phyloP scores from a whole-genome alignment of 2,329 filamentous ascomycete species.

The Aureobasidium leucospermi region DNA sequence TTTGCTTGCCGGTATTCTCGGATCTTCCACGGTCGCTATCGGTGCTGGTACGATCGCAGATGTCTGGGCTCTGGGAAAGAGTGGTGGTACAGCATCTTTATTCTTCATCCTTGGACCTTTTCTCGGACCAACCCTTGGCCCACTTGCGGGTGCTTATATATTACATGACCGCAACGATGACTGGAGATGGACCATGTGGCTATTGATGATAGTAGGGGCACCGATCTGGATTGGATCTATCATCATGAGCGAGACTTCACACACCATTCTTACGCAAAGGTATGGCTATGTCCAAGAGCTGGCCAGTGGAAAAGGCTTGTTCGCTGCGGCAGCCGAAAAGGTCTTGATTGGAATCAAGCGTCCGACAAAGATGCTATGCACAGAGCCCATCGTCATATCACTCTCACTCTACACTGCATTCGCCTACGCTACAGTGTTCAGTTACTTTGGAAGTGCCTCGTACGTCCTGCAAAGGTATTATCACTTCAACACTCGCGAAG shows the following conservation, averaged over 20 bases:
- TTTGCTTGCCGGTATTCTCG: constrained; percentile 35
- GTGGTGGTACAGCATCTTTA: not conserved
- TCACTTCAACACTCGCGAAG: constrained; percentile 17
- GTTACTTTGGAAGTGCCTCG: constrained; percentile 28
- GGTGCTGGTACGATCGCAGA: constrained; percentile 27
- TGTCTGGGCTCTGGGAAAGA: not conserved
- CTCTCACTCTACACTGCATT: constrained; percentile 27
- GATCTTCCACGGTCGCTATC: constrained; percentile 32
- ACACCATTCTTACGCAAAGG: constrained; percentile 39
- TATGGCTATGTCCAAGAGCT: constrained; percentile 29
- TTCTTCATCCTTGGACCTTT: constrained; percentile 36
- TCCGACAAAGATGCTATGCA: constrained; percentile 28
- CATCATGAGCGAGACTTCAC: constrained; percentile 49
- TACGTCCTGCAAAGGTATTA: constrained; percentile 22
- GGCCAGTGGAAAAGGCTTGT: constrained; percentile 17
- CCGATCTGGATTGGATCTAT: constrained; percentile 31
- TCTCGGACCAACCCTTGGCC: constrained; percentile 31
- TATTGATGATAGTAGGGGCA: constrained; percentile 34
- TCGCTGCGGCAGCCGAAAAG: constrained; percentile 1
- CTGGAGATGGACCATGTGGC: constrained; percentile 40
- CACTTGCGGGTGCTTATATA: constrained; percentile 38
- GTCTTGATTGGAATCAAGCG: constrained; percentile 10
- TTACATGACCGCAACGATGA: constrained; percentile 29
- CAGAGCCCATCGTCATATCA: constrained; percentile 30
- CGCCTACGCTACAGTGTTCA: constrained; percentile 26